Evolutionary conservation across 2,329 filamentous ascomycete genomes (phyloP).

Genomic region (Cryphonectria radicalis): DNA sequence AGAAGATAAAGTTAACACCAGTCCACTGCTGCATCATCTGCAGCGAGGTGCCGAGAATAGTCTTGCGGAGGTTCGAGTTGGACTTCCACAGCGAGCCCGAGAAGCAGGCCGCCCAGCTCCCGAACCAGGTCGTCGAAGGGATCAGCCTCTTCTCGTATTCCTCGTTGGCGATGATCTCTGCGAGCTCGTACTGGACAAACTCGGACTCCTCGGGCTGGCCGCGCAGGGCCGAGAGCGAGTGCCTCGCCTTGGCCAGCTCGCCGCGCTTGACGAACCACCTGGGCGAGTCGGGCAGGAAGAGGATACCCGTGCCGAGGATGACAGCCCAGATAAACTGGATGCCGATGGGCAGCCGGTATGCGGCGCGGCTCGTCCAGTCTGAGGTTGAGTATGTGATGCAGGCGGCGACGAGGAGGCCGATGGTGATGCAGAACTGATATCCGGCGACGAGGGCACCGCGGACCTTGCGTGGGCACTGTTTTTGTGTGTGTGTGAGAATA

Average conservation of each 20-base stretch:
- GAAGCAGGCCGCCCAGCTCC: constrained; percentile 64
- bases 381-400: constrained; percentile 71
- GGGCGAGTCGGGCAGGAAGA: constrained; percentile 62
- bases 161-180: constrained; percentile 76
- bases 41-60: constrained; percentile 58
- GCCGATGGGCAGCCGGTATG: constrained; percentile 73
- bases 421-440: constrained; percentile 79
- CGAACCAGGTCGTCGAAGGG: constrained; percentile 59
- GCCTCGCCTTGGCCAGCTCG: constrained; percentile 61
- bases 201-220: constrained; percentile 68
- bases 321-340: constrained; percentile 64
- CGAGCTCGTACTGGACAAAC: constrained; percentile 70
- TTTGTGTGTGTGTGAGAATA: background rate
- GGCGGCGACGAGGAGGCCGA: constrained; percentile 71
- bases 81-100: constrained; percentile 58
- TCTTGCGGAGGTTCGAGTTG: constrained; percentile 61
- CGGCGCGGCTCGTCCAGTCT: constrained; percentile 59
- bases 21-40: constrained; percentile 63
- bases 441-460: constrained; percentile 74
- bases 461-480: constrained; percentile 58
- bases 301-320: constrained; percentile 43
- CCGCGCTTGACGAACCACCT: constrained; percentile 74
- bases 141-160: constrained; percentile 68
- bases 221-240: constrained; percentile 62
- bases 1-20: constrained; percentile 74